Evolutionary conservation across 305 asterid genomes (phyloP).

Genomic region (Rubia peregrina): DNA sequence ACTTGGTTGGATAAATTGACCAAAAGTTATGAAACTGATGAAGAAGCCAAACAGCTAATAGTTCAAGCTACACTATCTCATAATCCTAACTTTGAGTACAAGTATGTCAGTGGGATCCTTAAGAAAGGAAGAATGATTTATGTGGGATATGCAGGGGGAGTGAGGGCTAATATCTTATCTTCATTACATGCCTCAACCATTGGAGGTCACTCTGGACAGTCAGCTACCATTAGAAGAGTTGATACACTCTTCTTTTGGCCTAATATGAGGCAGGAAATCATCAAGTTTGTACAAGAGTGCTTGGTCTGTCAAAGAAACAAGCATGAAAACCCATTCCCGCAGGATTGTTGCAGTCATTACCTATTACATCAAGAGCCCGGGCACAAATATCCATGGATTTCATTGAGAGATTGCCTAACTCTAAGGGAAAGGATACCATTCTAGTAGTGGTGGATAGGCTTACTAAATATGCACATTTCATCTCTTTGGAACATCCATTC

Average conservation of each 20-base stretch:
- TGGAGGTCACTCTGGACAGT: neutral
- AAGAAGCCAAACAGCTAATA: too few relatives aligned
- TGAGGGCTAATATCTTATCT: neutral
- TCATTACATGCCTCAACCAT: neutral
- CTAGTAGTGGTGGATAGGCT: neutral
- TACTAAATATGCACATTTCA: constrained; percentile 1
- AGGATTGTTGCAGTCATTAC: neutral
- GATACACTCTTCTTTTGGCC: neutral
- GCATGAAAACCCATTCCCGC: neutral
- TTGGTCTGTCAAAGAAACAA: neutral
- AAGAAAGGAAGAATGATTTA: neutral
- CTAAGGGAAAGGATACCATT: neutral
- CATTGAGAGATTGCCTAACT: neutral
- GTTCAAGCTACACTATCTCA: neutral
- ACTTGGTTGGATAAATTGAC: too few relatives aligned
- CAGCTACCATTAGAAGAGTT: neutral
- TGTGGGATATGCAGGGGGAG: neutral
- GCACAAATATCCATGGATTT: neutral
- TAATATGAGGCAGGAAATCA: neutral
- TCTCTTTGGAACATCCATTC: neutral
- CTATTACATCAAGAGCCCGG: neutral
- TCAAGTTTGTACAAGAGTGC: neutral
- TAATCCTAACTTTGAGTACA: neutral
- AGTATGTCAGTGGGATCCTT: neutral
- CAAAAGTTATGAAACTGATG: too few relatives aligned